Percentiles rank a stretch among this genome's conserved stretches.
Evolutionary conservation across 495 filamentous ascomycete genomes (phyloP).

Genomic region (Trichoderma virens): DNA sequence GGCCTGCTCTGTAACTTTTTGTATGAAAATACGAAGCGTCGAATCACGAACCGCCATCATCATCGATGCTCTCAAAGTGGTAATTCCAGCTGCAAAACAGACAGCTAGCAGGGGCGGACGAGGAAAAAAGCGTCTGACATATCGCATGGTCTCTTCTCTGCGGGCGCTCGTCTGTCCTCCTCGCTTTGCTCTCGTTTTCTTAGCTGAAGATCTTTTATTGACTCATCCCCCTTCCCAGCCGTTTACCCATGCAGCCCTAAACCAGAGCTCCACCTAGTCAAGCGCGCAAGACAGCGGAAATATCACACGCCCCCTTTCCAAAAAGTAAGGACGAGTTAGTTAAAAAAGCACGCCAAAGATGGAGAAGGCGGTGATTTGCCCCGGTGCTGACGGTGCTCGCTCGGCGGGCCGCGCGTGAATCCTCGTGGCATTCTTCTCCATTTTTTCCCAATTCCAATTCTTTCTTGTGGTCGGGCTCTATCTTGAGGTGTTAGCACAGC

Average conservation of each 20-base stretch:
- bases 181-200: background rate
- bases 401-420: slow-evolving; percentile 4
- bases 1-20: background rate
- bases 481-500: background rate
- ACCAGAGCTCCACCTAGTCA: background rate
- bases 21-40: background rate
- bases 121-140: slow-evolving; percentile 3
- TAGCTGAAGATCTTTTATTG: background rate
- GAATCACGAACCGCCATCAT: background rate
- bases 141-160: background rate
- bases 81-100: slow-evolving; percentile 2
- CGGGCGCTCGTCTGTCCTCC: background rate
- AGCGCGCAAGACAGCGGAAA: too few species aligned
- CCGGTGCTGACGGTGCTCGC: background rate
- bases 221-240: background rate
- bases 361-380: background rate
- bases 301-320: background rate
- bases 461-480: background rate
- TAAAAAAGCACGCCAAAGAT: background rate
- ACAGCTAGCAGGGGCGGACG: background rate
- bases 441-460: background rate
- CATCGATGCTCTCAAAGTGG: background rate
- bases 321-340: background rate
- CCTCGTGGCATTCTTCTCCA: slow-evolving; percentile 7
- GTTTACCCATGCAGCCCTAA: slow-evolving; percentile 5